These are phyloP conservation scores for Lippia alba DNA, from an alignment of 305 asterid species.

Conservation along the genomic window DNA sequence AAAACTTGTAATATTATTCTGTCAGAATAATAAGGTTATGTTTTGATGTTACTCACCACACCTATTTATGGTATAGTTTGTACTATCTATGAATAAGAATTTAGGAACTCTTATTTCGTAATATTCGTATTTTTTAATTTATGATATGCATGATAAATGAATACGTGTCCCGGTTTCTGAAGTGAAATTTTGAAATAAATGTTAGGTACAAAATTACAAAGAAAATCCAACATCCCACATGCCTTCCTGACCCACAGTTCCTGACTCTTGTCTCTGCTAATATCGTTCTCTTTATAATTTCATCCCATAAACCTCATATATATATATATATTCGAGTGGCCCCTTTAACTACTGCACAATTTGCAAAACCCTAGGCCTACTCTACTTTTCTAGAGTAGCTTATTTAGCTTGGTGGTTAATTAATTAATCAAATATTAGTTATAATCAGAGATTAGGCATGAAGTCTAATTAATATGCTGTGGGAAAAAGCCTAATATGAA, in stretches of 20 bases:
- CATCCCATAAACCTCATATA: conserved; percentile 30
- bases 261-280: conserved; percentile 49
- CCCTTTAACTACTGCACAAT: not conserved
- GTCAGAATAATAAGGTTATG: too few species aligned
- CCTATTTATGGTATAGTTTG: too few species aligned
- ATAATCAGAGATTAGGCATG: not conserved
- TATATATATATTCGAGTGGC: conserved; percentile 16
- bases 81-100: too few species aligned
- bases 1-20: too few species aligned
- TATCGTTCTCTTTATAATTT: conserved; percentile 40
- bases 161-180: too few species aligned
- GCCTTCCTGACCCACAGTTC: conserved; percentile 51
- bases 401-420: conserved; percentile 30
- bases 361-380: conserved; percentile 25
- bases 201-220: conserved; percentile 38
- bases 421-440: not conserved
- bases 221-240: conserved; percentile 52
- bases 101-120: too few species aligned
- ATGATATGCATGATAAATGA: too few species aligned
- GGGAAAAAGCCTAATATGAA: conserved; percentile 27
- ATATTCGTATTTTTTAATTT: too few species aligned
- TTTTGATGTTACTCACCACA: too few species aligned
- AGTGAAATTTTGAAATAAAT: not conserved
- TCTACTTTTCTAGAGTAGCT: conserved; percentile 9
- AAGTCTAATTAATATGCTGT: conserved; percentile 21